Conservation (phyloP, 768 basidiomycete genomes). For the Cubamyces lactineus region DNA sequence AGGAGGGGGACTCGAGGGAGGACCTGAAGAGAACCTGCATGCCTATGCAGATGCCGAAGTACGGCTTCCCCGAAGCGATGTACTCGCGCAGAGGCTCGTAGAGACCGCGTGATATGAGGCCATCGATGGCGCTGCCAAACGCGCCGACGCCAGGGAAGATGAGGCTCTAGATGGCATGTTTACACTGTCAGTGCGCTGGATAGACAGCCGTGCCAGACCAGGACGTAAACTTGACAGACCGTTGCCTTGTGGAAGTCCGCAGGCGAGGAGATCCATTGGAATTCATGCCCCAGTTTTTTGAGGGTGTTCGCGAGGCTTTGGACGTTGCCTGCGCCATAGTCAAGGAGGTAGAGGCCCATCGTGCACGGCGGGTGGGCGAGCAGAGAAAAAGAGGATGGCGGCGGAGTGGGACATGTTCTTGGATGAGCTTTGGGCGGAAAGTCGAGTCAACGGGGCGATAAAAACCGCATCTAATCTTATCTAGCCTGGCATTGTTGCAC, state of each 20-base stretch:
- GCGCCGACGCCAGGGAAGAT: slow-evolving; percentile 97
- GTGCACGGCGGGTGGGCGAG: neutral
- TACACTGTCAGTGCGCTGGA: slow-evolving; percentile 9
- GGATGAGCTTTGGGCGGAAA: slow-evolving; percentile 1
- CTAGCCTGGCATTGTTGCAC: slow-evolving; percentile 14
- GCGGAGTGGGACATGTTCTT: slow-evolving; percentile 16
- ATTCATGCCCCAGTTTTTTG: slow-evolving; percentile 78
- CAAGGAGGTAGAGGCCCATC: slow-evolving; percentile 83
- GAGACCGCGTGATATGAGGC: slow-evolving; percentile 72
- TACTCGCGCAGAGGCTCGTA: slow-evolving; percentile 81
- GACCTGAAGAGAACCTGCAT: slow-evolving; percentile 94
- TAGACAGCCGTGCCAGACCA: slow-evolving; percentile 13
- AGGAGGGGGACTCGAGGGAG: slow-evolving; percentile 74
- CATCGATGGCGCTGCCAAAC: slow-evolving; percentile 84
- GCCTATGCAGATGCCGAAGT: slow-evolving; percentile 98
- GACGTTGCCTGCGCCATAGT: slow-evolving; percentile 96
- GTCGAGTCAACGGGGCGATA: slow-evolving; percentile 19
- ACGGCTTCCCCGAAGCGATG: slow-evolving; percentile 85
- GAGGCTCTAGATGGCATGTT: slow-evolving; percentile 63
- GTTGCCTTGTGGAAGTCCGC: slow-evolving; percentile 87
- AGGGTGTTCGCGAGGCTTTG: slow-evolving; percentile 94
- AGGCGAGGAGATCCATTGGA: slow-evolving; percentile 83
- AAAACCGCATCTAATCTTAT: slow-evolving; percentile 29
- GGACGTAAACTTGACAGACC: slow-evolving; percentile 45
- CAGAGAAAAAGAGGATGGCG: neutral